Percentiles rank a stretch among this genome's conserved stretches.
Evolutionary conservation across 2,329 filamentous ascomycete species (phyloP).

Genomic region (Calonectria hongkongensis): DNA sequence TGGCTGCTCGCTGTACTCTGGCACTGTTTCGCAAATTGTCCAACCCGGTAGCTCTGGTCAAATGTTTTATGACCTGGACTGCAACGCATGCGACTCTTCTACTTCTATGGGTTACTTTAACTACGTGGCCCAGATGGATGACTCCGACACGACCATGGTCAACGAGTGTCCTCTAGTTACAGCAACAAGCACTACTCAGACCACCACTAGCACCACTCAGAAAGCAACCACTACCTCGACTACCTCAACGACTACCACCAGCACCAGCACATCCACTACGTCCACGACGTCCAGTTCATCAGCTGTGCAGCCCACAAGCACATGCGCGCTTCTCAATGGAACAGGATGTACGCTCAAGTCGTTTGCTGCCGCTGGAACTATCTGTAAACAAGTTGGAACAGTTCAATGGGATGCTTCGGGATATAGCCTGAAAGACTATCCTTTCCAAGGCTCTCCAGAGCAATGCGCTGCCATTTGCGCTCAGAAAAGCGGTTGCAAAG

Average conservation of each 20-base stretch:
- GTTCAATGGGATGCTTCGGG: slow-evolving; percentile 33
- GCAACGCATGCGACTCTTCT: slow-evolving; percentile 43
- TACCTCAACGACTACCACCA: background rate
- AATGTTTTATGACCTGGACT: slow-evolving; percentile 47
- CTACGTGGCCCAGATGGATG: slow-evolving; percentile 38
- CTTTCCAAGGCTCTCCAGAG: slow-evolving; percentile 37
- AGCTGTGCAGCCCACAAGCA: slow-evolving; percentile 25
- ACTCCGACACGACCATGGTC: slow-evolving; percentile 35
- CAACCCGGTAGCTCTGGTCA: slow-evolving; percentile 16
- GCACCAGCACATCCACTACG: background rate
- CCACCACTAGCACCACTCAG: background rate
- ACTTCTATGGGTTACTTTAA: slow-evolving; percentile 44
- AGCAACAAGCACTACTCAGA: background rate
- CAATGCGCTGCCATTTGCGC: slow-evolving; percentile 44
- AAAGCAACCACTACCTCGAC: slow-evolving; percentile 21
- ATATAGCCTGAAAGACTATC: slow-evolving; percentile 22
- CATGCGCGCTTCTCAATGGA: slow-evolving; percentile 36
- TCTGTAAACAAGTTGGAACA: slow-evolving; percentile 37
- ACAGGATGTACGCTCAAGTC: slow-evolving; percentile 37
- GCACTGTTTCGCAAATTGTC: slow-evolving; percentile 43
- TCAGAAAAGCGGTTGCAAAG: slow-evolving; percentile 37
- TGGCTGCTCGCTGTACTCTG: slow-evolving; percentile 44
- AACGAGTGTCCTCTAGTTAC: slow-evolving; percentile 29
- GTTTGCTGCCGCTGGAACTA: background rate
- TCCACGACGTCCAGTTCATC: slow-evolving; percentile 7